phyloP scores from a whole-genome alignment of 768 basidiomycete species.

The Galerina marginata region DNA sequence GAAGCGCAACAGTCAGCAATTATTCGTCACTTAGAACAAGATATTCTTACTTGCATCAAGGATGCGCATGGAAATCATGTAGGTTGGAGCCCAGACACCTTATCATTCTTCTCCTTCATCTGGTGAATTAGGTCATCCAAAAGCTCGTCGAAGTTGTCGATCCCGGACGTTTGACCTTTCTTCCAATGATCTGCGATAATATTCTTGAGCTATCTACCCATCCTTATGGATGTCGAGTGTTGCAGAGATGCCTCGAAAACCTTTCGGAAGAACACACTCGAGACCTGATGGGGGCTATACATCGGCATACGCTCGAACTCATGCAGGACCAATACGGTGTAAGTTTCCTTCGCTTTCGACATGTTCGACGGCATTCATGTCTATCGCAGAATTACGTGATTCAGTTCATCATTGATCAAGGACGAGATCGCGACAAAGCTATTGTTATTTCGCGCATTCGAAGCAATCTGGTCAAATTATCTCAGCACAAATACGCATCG shows the following conservation, averaged over 20 bases:
- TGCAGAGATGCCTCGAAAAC: constrained; percentile 92
- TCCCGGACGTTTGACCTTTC: constrained; percentile 76
- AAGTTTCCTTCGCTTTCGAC: constrained; percentile 30
- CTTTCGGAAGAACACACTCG: constrained; percentile 71
- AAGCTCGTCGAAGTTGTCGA: constrained; percentile 85
- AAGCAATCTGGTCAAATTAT: constrained; percentile 80
- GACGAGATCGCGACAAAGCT: constrained; percentile 69
- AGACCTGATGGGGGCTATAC: constrained; percentile 82
- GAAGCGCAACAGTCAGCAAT: constrained; percentile 80
- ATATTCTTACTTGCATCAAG: constrained; percentile 85
- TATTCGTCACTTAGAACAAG: constrained; percentile 78
- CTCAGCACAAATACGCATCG: constrained; percentile 91
- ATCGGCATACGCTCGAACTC: constrained; percentile 67
- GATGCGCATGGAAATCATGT: constrained; percentile 97
- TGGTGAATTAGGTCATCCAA: constrained; percentile 70
- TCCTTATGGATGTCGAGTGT: constrained; percentile 92
- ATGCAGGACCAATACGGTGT: constrained; percentile 95
- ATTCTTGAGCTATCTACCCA: constrained; percentile 86
- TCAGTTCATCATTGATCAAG: constrained; percentile 89
- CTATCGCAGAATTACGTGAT: constrained; percentile 85
- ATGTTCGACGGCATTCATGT: not conserved
- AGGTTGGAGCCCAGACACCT: constrained; percentile 27
- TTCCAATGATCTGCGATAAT: constrained; percentile 75
- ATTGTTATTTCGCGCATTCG: constrained; percentile 71
- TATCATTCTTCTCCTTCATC: constrained; percentile 6